phyloP scores from a whole-genome alignment of 2,329 filamentous ascomycete genomes.

The Penicillium sp. region DNA sequence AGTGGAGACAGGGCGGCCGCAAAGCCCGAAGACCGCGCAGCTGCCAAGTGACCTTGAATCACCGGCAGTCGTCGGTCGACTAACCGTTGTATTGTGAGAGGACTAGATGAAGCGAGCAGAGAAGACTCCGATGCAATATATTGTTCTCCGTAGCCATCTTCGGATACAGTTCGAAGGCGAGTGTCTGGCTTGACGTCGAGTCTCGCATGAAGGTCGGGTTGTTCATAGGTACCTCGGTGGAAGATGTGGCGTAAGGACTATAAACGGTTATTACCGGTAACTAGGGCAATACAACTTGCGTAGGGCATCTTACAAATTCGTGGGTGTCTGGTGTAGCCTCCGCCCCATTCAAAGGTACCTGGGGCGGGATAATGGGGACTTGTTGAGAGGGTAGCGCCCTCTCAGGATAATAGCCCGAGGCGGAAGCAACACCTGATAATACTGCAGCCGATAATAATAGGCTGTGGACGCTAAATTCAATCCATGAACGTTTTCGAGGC shows the following conservation, averaged over 20 bases:
- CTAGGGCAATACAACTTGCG: not conserved
- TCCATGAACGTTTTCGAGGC: slow-evolving; percentile 20
- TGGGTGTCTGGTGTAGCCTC: slow-evolving; percentile 27
- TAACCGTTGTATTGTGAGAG: slow-evolving; percentile 74
- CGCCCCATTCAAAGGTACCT: slow-evolving; percentile 29
- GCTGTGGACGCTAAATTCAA: slow-evolving; percentile 13
- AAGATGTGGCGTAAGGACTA: slow-evolving; percentile 76
- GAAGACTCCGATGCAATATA: slow-evolving; percentile 51
- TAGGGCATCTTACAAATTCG: slow-evolving; percentile 38
- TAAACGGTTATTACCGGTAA: slow-evolving; percentile 5
- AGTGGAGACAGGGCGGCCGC: slow-evolving; percentile 67
- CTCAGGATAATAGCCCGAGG: slow-evolving; percentile 23
- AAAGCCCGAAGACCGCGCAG: slow-evolving; percentile 67
- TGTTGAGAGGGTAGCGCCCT: slow-evolving; percentile 20
- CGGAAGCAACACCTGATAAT: slow-evolving; percentile 24
- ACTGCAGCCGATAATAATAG: slow-evolving; percentile 27
- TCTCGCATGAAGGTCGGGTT: slow-evolving; percentile 74
- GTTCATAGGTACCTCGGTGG: slow-evolving; percentile 80
- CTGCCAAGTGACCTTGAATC: slow-evolving; percentile 75
- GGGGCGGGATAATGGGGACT: slow-evolving; percentile 36
- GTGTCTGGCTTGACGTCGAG: slow-evolving; percentile 68
- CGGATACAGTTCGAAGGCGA: slow-evolving; percentile 48
- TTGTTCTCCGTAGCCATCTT: slow-evolving; percentile 41
- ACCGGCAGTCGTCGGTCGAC: slow-evolving; percentile 72
- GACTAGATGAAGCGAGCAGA: slow-evolving; percentile 63